Evolutionary conservation across 768 basidiomycete genomes (phyloP).

Genomic region (Lactarius pseudohatsudake): DNA sequence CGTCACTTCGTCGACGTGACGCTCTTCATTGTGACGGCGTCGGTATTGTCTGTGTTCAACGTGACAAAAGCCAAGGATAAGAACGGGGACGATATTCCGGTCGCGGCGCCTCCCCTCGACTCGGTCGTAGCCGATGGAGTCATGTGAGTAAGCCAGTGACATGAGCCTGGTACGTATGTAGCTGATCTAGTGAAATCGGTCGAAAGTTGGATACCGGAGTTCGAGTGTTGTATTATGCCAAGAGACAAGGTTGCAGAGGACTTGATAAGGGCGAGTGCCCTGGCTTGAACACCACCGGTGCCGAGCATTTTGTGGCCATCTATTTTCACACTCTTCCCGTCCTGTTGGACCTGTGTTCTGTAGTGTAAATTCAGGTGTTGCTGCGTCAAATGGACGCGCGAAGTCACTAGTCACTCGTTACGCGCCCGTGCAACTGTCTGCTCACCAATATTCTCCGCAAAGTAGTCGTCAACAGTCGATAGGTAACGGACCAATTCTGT

Average conservation of each 20-base stretch:
- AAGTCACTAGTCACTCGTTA: too few species aligned
- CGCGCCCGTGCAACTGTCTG: too few species aligned
- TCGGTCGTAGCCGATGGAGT: not conserved
- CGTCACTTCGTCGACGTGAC: not conserved
- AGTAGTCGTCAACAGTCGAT: too few species aligned
- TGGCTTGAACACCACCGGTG: not conserved
- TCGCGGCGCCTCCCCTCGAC: not conserved
- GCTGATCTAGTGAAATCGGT: not conserved
- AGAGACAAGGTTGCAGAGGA: not conserved
- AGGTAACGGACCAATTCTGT: too few species aligned
- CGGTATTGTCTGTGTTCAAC: constrained; percentile 14
- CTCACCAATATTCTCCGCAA: too few species aligned
- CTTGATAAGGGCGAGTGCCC: not conserved
- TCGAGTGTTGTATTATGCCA: not conserved
- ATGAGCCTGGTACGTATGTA: not conserved
- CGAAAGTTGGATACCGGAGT: not conserved
- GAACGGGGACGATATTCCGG: not conserved
- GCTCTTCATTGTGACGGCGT: not conserved
- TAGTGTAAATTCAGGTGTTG: too few species aligned
- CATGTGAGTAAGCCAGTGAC: not conserved
- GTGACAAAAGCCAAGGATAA: constrained; percentile 17
- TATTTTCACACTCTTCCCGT: not conserved
- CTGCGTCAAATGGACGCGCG: too few species aligned
- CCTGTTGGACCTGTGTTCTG: not conserved
- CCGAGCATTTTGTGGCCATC: not conserved